Evolutionary conservation across 495 filamentous ascomycete genomes (phyloP).

Genomic region (Aspergillus sclerotioniger): DNA sequence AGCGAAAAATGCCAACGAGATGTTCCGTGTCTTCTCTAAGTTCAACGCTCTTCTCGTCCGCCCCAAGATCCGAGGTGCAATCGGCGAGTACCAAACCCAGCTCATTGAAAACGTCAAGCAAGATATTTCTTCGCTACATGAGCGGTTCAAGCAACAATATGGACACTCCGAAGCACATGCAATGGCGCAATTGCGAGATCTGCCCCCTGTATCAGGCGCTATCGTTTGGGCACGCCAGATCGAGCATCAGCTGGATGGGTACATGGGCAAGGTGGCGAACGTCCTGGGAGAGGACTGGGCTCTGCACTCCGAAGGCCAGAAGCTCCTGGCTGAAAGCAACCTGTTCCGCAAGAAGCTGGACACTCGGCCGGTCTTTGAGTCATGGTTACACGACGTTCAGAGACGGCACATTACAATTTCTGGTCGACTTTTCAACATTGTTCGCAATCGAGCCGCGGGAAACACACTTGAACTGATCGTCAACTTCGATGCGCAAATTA

Average conservation of each 20-base stretch:
- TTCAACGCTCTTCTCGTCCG: slow-evolving; percentile 98
- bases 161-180: slow-evolving; percentile 95
- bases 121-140: slow-evolving; percentile 88
- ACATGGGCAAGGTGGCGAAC: slow-evolving; percentile 97
- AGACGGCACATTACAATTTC: slow-evolving; percentile 83
- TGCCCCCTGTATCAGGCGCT: slow-evolving; percentile 91
- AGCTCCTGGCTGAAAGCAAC: slow-evolving; percentile 81
- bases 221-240: slow-evolving; percentile 98
- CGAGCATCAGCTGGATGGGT: slow-evolving; percentile 86
- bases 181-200: slow-evolving; percentile 93
- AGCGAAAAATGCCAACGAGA: slow-evolving; percentile 94
- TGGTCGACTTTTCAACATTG: slow-evolving; percentile 87
- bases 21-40: slow-evolving; percentile 99
- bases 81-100: slow-evolving; percentile 94
- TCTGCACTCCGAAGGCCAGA: slow-evolving; percentile 90
- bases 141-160: slow-evolving; percentile 98
- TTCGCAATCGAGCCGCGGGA: slow-evolving; percentile 78
- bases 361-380: slow-evolving; percentile 87
- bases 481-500: slow-evolving; percentile 96
- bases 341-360: slow-evolving; percentile 95
- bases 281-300: slow-evolving; percentile 93
- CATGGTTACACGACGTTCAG: slow-evolving; percentile 89
- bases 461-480: slow-evolving; percentile 83
- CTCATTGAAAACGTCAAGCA: slow-evolving; percentile 96
- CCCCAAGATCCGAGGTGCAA: slow-evolving; percentile 95